These are phyloP conservation scores for Chaetomium strumarium DNA, from an alignment of 2,329 filamentous ascomycete genomes.

Conservation along the genomic window DNA sequence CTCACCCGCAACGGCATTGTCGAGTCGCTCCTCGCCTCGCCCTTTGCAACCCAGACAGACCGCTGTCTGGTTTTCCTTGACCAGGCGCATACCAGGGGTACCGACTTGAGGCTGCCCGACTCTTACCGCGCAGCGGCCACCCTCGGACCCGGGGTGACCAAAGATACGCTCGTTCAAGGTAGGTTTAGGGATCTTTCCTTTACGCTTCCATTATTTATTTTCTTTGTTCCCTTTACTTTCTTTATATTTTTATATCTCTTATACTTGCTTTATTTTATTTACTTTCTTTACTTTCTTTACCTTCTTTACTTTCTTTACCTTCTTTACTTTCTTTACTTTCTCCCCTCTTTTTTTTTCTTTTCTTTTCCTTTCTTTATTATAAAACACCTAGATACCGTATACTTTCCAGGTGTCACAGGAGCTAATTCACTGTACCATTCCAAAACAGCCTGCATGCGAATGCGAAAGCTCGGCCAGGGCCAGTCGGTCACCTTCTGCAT, in stretches of 20 bases:
- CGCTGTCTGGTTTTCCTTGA: constrained; percentile 54
- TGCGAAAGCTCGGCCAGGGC: constrained; percentile 60
- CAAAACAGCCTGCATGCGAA: constrained; percentile 63
- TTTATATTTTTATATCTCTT: too few relatives aligned
- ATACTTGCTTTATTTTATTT: too few relatives aligned
- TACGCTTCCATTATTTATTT: background rate
- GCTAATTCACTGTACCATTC: too few relatives aligned
- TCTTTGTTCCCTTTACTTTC: constrained; percentile 4
- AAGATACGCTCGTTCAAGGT: constrained; percentile 66
- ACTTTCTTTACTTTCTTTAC: too few relatives aligned
- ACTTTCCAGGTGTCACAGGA: too few relatives aligned
- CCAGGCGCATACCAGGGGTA: constrained; percentile 56
- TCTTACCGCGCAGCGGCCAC: constrained; percentile 61
- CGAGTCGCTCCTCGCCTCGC: constrained; percentile 51
- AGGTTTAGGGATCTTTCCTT: constrained; percentile 24
- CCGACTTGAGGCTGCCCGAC: constrained; percentile 50
- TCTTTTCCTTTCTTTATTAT: too few relatives aligned
- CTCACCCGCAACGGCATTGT: constrained; percentile 35
- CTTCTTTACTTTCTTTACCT: too few relatives aligned
- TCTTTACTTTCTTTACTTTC: too few relatives aligned
- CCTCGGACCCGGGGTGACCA: constrained; percentile 57
- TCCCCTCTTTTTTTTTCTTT: too few relatives aligned
- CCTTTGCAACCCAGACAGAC: constrained; percentile 54
- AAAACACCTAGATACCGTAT: too few relatives aligned
- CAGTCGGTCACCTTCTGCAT: constrained; percentile 60